Evolutionary conservation across 352 stramenopile species (phyloP).

Genomic region (Pythium chondricola): DNA sequence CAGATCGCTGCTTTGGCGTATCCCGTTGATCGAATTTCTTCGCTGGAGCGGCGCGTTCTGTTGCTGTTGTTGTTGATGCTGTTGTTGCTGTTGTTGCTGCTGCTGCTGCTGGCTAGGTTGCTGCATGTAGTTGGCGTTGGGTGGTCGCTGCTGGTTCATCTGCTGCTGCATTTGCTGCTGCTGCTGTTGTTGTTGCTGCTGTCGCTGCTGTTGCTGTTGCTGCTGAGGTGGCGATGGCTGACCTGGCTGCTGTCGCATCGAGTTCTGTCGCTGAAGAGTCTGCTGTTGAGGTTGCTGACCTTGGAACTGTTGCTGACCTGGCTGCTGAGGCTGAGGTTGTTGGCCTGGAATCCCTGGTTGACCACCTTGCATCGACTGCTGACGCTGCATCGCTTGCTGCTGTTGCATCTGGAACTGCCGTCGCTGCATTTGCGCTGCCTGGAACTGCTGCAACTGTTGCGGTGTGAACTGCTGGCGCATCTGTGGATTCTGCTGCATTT

Average conservation of each 20-base stretch:
- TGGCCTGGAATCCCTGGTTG: constrained; percentile 24
- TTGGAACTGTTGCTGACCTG: constrained; percentile 37
- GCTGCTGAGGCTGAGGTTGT: constrained; percentile 20
- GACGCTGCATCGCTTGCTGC: constrained; percentile 58
- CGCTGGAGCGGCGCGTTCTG: constrained; percentile 30
- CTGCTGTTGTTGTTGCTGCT: constrained; percentile 20
- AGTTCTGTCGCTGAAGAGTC: constrained; percentile 5
- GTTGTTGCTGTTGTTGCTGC: constrained; percentile 26
- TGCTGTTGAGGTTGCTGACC: constrained; percentile 23
- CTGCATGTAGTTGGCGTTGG: constrained; percentile 60
- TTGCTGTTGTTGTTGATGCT: constrained; percentile 18
- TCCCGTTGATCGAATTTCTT: constrained; percentile 33
- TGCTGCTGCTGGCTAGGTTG: constrained; percentile 41
- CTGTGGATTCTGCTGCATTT: constrained; percentile 81
- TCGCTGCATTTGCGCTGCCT: constrained; percentile 29
- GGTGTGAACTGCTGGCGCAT: constrained; percentile 76
- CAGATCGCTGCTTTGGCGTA: constrained; percentile 52
- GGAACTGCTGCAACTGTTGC: constrained; percentile 76
- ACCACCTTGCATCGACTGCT: constrained; percentile 47
- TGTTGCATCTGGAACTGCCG: constrained; percentile 51
- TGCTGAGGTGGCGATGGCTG: constrained; percentile 39
- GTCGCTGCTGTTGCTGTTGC: constrained; percentile 29
- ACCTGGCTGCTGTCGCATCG: constrained; percentile 1
- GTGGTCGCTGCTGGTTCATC: constrained; percentile 39
- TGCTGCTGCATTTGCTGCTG: constrained; percentile 40